Evolutionary conservation across 306 rosid genomes (phyloP).

Genomic region (Sicyos edulis): DNA sequence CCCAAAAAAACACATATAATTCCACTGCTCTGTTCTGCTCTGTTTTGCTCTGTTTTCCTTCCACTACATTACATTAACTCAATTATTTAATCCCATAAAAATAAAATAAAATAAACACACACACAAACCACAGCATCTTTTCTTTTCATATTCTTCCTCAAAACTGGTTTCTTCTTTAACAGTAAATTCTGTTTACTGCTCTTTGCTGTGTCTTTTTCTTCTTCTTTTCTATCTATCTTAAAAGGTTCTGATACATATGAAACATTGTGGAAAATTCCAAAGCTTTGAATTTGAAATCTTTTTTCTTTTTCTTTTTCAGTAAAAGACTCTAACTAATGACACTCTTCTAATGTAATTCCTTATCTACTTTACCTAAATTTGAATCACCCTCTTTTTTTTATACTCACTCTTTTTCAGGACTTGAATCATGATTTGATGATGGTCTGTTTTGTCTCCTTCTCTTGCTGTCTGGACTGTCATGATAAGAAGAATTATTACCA

Average conservation of each 20-base stretch:
- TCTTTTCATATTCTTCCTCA: slow-evolving; percentile 15
- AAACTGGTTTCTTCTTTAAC: slow-evolving; percentile 9
- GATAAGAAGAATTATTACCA: slow-evolving; percentile 32
- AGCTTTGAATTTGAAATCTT: background rate
- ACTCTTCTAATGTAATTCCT: slow-evolving; percentile 6
- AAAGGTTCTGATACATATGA: no score
- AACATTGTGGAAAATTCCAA: slow-evolving; percentile 1
- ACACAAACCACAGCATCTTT: slow-evolving; percentile 5
- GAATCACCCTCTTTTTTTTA: background rate
- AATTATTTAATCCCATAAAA: background rate
- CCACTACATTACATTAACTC: slow-evolving; percentile 2
- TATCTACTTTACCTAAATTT: slow-evolving; percentile 1
- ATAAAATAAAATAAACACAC: background rate
- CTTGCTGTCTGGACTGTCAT: slow-evolving; percentile 33
- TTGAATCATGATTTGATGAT: slow-evolving; percentile 27
- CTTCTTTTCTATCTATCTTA: no score
- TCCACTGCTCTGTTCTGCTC: slow-evolving; percentile 6
- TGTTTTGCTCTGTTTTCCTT: no score
- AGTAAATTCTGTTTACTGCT: slow-evolving; percentile 12
- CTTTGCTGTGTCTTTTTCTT: background rate
- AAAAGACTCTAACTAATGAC: background rate
- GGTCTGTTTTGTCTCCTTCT: slow-evolving; percentile 35
- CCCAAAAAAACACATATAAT: slow-evolving; percentile 3
- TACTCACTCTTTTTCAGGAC: background rate
- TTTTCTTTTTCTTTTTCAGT: background rate